Base-by-base conservation (phyloP, 2,329 filamentous ascomycete species). In the Cucurbitaria berberidis region DNA sequence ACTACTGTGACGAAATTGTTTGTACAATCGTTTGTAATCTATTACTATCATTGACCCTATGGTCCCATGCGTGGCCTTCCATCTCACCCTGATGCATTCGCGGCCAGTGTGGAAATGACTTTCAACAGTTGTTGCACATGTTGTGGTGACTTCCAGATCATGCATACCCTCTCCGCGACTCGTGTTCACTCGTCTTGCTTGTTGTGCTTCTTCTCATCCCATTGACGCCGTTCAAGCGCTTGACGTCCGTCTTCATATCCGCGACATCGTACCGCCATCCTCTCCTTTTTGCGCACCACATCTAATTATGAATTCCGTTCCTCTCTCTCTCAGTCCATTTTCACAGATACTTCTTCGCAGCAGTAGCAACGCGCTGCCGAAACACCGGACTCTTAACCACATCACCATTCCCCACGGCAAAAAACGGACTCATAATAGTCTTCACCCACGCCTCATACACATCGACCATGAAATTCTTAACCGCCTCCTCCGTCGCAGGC, bases 391-490 rank as follows among this genome's bases (percentile, higher is more conserved):
- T 98, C 70, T 83, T 86, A 46, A 99, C 87, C 68, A 90, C 87
- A 83, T 89, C 89, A 64, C 90, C 88, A 82, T 89, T 89, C 61
- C 96, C 93, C 49, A 89, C 86, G 48, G 84, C 83, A 79, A 97
- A 98, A 75, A 99, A 99, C 0, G 95, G 95, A 72, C 87, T 98
- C 95, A 99, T 98, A 52, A 93, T 87, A 11, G 93, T 90, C 82
- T 99, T 99, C 61, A 96, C 86, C 88, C 93, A 99, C 64, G 88
- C 91, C 78, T 99, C 95, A 78, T 96, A 98, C 13, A 97, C 90
- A 73, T 99, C 95, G 7, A 42, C 21, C 40, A 42, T 42, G 40
- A 42, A 42, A 29, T 42, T 42, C 40, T 42, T 42, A 19, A 98
- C 90, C 4, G 95, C 93, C 78, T 99, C 95, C 78, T 99, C 95